Evolutionary conservation across 345 rosid species (phyloP), one percentile per base, ranked within the genome.

Genomic region (Zanthoxylum bungeanum): DNA sequence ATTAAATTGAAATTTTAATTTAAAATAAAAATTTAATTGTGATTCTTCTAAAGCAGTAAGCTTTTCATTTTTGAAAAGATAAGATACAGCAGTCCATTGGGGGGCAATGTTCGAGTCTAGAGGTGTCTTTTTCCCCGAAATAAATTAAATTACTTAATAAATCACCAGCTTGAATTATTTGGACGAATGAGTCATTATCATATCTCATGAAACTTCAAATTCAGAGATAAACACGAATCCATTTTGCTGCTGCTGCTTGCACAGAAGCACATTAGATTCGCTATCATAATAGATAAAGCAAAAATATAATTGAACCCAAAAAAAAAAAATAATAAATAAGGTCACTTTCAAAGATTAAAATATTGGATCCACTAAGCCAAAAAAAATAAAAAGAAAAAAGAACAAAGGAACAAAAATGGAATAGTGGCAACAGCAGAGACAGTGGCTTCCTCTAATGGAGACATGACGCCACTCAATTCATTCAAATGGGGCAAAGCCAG

Each of bases 351-450:
- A 28, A 4, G 53, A 22, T 25, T 57, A 68, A 68, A 61, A 44
- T 62, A 42, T 52, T 25, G 44, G 40, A 34, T 17, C 4, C 31
- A 44, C 49, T 44, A 3, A 11, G 9, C 22, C 22, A 19, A 27
- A 28, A 39, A 28, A 52, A 3, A 39, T 61, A 30, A 10, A 25
- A 11, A 51, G 2, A 8, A 17, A 7, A 3, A 9, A 57, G 27
- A 8, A 19, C 12, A 44, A 19, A 44, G 61, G 36, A 27, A 28
- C 21, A 70, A 56, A n/a, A n/a, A n/a, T n/a, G n/a, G n/a, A n/a
- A n/a, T n/a, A n/a, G n/a, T 63, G 67, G 61, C 74, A 77, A 62
- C 80, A 77, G 55, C 63, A 60, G 27, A 47, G 69, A 27, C 11
- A 14, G 36, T n/a, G 60, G 80, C 34, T 30, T 76, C 80, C 74